Evolutionary conservation across 352 stramenopile species (phyloP), one percentile per base, ranked within the genome.

Genomic region (Pythium aristosporum): DNA sequence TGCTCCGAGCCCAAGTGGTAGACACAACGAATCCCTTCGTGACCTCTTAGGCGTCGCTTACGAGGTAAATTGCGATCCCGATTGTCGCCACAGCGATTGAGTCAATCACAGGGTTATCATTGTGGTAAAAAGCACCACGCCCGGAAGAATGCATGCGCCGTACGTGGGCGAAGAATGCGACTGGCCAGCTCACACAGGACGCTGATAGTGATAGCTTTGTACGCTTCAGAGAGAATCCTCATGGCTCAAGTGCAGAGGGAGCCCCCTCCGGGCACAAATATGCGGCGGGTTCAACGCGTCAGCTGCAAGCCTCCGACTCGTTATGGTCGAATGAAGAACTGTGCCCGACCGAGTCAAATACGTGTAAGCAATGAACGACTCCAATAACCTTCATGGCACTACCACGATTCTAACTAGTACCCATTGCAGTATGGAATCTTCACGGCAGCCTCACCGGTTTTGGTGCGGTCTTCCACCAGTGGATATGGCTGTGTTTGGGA

Each of bases 21-120:
- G 58, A 65, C 1, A 32, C 47, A 7, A 57, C 20, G 8, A 8
- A 57, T 5, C 18, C 57, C 1, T 1, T 57, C 20, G 37, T 51
- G 23, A 12, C 57, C 20, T 23, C 1, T 2, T 47, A 60, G 42
- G 54, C 60, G 11, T 61, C 60, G n/a, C 25, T 67, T 16, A 67
- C 60, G 12, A 51, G 46, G 51, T 58, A 58, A 42, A 57, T 67
- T 20, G 30, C 43, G 3, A 41, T 50, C 15, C 36, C 43, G 16
- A 42, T 57, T 13, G 47, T 51, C 9, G 34, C 15, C 20, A 57
- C 58, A 1, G 37, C 48, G 1, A 18, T 28, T 2, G 21, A 58
- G 7, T 7, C 37, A 9, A 11, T 65, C 20, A 47, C 7, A 1
- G 32, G 10, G 7, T 65, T 65, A 20, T n/a, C n/a, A 11, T 12